Conservation (phyloP, 2,329 filamentous ascomycete species). For the Pseudonectria foliicola region DNA sequence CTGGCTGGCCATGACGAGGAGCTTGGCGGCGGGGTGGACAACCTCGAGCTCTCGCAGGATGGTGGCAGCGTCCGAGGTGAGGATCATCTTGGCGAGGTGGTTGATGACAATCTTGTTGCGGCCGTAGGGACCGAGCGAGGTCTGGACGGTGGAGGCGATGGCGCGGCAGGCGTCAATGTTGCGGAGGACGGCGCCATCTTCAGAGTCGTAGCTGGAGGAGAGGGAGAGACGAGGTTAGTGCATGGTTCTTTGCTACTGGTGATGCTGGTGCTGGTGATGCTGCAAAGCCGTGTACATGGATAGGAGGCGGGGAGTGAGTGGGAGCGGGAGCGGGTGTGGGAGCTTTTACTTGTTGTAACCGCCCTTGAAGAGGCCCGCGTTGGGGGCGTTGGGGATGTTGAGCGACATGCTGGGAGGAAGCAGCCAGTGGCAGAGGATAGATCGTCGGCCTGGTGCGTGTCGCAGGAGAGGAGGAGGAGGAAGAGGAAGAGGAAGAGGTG, state of each 20-base stretch:
- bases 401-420: conserved; percentile 66
- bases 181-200: conserved; percentile 96
- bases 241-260: not conserved
- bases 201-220: conserved; percentile 76
- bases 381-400: conserved; percentile 89
- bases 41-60: conserved; percentile 97
- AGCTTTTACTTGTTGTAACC: conserved; percentile 84
- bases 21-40: conserved; percentile 93
- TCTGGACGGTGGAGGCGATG: conserved; percentile 93
- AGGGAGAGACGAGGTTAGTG: not conserved
- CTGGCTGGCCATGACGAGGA: conserved; percentile 97
- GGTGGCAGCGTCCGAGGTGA: conserved; percentile 95
- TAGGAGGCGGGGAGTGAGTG: conserved; percentile 12
- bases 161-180: conserved; percentile 98
- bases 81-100: conserved; percentile 98
- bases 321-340: conserved; percentile 12
- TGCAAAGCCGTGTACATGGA: no score
- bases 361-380: conserved; percentile 87
- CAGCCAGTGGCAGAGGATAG: conserved; percentile 12
- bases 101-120: conserved; percentile 99
- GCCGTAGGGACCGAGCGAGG: conserved; percentile 91
- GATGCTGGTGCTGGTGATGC: conserved; percentile 2
- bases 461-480: not conserved
- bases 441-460: conserved; percentile 1
- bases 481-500: not conserved